Percentiles rank a stretch among this genome's conserved stretches.
Conservation (phyloP, 768 basidiomycete genomes). For the Tricholoma hemisulphureum region DNA sequence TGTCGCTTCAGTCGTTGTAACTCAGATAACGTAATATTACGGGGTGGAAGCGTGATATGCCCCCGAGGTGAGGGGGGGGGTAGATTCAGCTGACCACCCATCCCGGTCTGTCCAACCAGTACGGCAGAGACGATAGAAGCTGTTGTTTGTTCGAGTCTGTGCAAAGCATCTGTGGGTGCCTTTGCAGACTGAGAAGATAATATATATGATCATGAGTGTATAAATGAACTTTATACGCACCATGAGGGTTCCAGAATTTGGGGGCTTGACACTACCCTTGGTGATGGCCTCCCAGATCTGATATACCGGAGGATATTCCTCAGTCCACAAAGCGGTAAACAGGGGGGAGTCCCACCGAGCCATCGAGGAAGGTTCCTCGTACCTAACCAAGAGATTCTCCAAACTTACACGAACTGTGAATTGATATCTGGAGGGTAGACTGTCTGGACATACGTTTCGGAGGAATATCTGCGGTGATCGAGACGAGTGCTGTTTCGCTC, state of each 20-base stretch:
- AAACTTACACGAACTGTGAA: conserved; percentile 45
- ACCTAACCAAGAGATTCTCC: conserved; percentile 83
- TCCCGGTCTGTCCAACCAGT: conserved; percentile 56
- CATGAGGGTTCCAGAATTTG: conserved; percentile 77
- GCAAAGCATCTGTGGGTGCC: conserved; percentile 86
- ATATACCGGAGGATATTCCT: conserved; percentile 59
- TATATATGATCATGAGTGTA: not conserved
- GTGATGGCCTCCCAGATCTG: conserved; percentile 82
- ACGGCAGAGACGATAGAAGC: conserved; percentile 69
- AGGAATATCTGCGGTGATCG: conserved; percentile 51
- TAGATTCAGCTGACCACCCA: conserved; percentile 53
- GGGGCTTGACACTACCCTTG: conserved; percentile 77
- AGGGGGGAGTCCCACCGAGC: conserved; percentile 99
- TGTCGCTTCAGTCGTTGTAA: conserved; percentile 88
- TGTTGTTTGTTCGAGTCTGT: conserved; percentile 78
- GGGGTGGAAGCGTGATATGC: conserved; percentile 62
- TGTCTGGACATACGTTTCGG: conserved; percentile 63
- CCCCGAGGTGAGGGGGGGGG: conserved; percentile 40
- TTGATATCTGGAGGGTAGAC: not conserved
- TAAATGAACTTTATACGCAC: conserved; percentile 38
- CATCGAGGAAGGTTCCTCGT: conserved; percentile 96
- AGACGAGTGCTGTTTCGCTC: conserved; percentile 66
- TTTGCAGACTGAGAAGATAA: conserved; percentile 56
- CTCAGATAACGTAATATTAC: conserved; percentile 79
- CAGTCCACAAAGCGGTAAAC: conserved; percentile 79